Conservation (phyloP, 139 green algal genomes). For the Pleodorina starrii region DNA sequence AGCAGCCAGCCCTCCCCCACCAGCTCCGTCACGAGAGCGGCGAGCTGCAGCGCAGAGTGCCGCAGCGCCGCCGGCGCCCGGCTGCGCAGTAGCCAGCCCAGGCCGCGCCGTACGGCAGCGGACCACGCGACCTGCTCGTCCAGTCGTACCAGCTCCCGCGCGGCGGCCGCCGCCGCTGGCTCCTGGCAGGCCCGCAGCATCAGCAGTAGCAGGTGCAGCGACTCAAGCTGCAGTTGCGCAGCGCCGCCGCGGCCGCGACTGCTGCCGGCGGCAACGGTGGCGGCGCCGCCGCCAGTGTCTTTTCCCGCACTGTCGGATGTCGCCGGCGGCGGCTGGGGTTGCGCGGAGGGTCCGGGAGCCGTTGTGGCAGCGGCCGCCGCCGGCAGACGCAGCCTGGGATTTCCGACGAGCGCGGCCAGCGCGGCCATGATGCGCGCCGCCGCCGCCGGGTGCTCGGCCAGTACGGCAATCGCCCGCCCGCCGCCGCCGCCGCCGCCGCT, state of each 20-base stretch:
- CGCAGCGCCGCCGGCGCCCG: conserved; percentile 58
- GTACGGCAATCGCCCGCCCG: not conserved
- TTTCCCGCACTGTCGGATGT: not conserved
- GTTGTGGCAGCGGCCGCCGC: not conserved
- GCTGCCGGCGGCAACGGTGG: not conserved
- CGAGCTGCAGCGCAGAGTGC: conserved; percentile 72
- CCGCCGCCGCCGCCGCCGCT: not conserved
- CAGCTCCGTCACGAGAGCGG: conserved; percentile 62
- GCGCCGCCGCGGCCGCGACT: conserved; percentile 6
- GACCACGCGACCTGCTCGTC: conserved; percentile 54
- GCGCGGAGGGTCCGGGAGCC: not conserved
- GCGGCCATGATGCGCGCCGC: not conserved
- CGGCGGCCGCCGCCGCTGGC: not conserved
- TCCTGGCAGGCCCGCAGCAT: conserved; percentile 52
- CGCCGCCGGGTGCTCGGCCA: conserved; percentile 1
- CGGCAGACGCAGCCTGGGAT: conserved; percentile 8
- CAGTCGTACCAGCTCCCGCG: not conserved
- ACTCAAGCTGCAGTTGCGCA: conserved; percentile 74
- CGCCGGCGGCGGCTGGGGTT: not conserved
- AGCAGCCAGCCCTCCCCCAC: conserved; percentile 70
- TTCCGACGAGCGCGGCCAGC: conserved; percentile 28
- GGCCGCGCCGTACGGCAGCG: conserved; percentile 36
- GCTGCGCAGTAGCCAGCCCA: conserved; percentile 54
- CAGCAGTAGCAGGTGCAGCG: conserved; percentile 75
- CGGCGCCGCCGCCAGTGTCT: not conserved